phyloP scores from a whole-genome alignment of 768 basidiomycete species.

The Baorangia bicolor region DNA sequence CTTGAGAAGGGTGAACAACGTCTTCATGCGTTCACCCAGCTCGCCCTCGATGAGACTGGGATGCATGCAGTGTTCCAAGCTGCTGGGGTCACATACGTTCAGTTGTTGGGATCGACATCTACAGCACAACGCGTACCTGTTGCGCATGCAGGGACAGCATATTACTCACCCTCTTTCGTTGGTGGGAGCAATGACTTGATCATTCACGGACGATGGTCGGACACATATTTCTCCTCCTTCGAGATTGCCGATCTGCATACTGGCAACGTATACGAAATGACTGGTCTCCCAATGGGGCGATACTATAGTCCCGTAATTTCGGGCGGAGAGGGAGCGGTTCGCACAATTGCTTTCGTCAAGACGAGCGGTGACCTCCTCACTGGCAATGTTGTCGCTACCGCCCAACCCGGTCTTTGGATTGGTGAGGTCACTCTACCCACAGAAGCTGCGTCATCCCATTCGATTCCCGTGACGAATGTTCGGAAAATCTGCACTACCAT shows the following conservation, averaged over 20 bases:
- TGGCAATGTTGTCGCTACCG: conserved; percentile 65
- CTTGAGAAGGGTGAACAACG: conserved; percentile 57
- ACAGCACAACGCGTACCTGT: conserved; percentile 45
- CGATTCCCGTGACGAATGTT: conserved; percentile 46
- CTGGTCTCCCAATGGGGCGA: conserved; percentile 60
- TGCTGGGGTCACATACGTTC: conserved; percentile 45
- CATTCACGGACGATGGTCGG: conserved; percentile 69
- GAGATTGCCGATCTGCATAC: conserved; percentile 58
- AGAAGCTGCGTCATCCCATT: conserved; percentile 15
- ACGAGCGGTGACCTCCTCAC: conserved; percentile 57
- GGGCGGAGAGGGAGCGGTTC: conserved; percentile 36
- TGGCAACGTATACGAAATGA: conserved; percentile 46
- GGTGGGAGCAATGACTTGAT: conserved; percentile 43
- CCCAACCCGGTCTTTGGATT: conserved; percentile 61
- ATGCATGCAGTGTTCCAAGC: conserved; percentile 60
- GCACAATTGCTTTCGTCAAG: conserved; percentile 64
- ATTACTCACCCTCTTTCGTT: conserved; percentile 66
- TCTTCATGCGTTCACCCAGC: conserved; percentile 60
- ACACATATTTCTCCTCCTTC: conserved; percentile 58
- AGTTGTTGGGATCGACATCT: conserved; percentile 25
- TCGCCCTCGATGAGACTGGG: conserved; percentile 56
- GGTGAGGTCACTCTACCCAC: conserved; percentile 55
- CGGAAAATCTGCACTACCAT: conserved; percentile 54
- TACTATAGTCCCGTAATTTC: conserved; percentile 62
- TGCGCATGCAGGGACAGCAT: conserved; percentile 46